phyloP scores from a whole-genome alignment of 164 flowering plant genomes.

The Annona cherimola region DNA sequence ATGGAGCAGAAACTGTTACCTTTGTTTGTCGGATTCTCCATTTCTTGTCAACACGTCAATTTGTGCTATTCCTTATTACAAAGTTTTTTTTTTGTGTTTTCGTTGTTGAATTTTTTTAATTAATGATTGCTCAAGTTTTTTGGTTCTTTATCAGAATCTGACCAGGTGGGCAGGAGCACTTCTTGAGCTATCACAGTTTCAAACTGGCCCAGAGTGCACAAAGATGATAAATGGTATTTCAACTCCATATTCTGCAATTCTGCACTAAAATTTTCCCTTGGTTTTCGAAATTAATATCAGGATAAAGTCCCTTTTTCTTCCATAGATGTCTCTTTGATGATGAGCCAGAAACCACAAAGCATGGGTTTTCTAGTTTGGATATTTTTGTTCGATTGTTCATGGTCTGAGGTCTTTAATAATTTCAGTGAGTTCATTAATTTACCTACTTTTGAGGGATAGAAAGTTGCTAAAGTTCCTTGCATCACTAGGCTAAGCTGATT shows the following conservation, averaged over 20 bases:
- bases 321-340: not conserved
- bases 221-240: conserved; percentile 54
- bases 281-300: not conserved
- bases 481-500: too few species aligned
- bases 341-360: not conserved
- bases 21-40: too few species aligned
- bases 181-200: conserved; percentile 73
- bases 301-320: not conserved
- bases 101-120: not conserved
- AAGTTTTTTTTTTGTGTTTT: not conserved
- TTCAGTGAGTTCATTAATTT: too few species aligned
- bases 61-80: too few species aligned
- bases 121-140: not conserved
- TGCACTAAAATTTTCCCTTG: not conserved
- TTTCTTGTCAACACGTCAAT: too few species aligned
- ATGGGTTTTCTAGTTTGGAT: too few species aligned
- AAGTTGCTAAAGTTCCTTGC: too few species aligned
- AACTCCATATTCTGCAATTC: not conserved
- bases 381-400: too few species aligned
- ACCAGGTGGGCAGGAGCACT: conserved; percentile 88
- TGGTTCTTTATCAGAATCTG: conserved; percentile 46
- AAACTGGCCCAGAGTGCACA: conserved; percentile 41
- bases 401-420: too few species aligned
- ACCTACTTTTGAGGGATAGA: too few species aligned
- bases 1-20: too few species aligned